phyloP scores from a whole-genome alignment of 495 filamentous ascomycete species.

The Aspergillus bertholletiae region DNA sequence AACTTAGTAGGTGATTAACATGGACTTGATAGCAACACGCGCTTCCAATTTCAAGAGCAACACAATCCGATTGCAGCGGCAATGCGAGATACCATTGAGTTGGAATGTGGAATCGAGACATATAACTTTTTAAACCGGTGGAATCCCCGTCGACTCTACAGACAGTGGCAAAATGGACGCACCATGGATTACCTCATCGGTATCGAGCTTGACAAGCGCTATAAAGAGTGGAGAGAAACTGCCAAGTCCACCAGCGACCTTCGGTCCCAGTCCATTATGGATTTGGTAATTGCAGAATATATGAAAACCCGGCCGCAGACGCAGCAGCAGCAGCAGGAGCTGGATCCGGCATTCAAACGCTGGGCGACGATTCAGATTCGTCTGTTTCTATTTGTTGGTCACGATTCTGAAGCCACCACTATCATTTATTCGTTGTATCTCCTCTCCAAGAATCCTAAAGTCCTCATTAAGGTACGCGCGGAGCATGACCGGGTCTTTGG shows the following conservation, averaged over 20 bases:
- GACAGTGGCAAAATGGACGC: conserved; percentile 1
- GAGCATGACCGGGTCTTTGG: conserved; percentile 3
- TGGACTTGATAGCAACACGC: neutral
- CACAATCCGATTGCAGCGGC: conserved; percentile 1
- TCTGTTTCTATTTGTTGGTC: conserved; percentile 4
- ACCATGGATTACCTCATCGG: neutral
- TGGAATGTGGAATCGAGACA: neutral
- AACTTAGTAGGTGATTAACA: neutral
- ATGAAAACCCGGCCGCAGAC: neutral
- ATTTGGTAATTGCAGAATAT: conserved; percentile 1
- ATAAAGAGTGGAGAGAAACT: neutral
- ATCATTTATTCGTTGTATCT: neutral
- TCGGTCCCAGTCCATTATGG: neutral
- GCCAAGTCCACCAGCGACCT: neutral
- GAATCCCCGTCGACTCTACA: neutral
- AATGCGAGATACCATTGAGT: neutral
- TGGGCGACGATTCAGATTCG: conserved; percentile 4
- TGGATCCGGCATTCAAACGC: conserved; percentile 4
- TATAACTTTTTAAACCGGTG: neutral
- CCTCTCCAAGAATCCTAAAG: neutral
- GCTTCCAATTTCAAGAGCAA: neutral
- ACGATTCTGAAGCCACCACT: conserved; percentile 1
- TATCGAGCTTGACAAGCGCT: conserved; percentile 2
- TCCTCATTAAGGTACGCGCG: neutral
- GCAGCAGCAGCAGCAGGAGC: neutral